Percentiles rank a stretch among this genome's conserved stretches.
Conservation (phyloP, 2,329 filamentous ascomycete genomes). For the Colletotrichum sp. region DNA sequence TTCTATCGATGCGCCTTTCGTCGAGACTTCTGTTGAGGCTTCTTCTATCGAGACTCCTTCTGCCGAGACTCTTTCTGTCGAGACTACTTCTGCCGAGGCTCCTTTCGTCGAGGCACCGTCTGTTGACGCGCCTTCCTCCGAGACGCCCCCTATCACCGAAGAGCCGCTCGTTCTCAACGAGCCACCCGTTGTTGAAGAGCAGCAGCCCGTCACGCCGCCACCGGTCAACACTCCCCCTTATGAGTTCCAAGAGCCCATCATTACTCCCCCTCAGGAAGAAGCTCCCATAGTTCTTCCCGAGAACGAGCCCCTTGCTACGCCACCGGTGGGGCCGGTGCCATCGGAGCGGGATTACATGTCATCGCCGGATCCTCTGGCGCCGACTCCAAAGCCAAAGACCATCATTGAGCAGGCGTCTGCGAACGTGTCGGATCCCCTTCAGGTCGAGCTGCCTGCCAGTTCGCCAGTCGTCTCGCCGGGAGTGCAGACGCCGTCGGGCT, state of each 20-base stretch:
- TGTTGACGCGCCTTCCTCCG: not conserved
- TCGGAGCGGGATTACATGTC: not conserved
- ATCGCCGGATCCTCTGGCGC: not conserved
- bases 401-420: not conserved
- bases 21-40: not conserved
- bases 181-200: not conserved
- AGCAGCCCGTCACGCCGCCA: not conserved
- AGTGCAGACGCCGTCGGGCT: conserved; percentile 20
- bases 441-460: conserved; percentile 28
- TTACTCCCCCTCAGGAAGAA: conserved; percentile 10
- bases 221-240: not conserved
- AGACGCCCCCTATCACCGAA: conserved; percentile 19
- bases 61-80: not conserved
- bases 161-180: conserved; percentile 6
- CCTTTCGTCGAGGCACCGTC: not conserved
- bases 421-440: conserved; percentile 24
- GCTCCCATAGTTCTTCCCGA: not conserved
- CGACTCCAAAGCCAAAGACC: conserved; percentile 1
- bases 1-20: not conserved
- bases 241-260: not conserved
- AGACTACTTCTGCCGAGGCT: not conserved
- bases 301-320: not conserved
- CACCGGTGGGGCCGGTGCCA: not conserved
- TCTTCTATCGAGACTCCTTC: not conserved
- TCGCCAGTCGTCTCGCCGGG: conserved; percentile 33